Conservation (phyloP, 2,329 filamentous ascomycete species). For the Paecilomyces dactylethromorphus region DNA sequence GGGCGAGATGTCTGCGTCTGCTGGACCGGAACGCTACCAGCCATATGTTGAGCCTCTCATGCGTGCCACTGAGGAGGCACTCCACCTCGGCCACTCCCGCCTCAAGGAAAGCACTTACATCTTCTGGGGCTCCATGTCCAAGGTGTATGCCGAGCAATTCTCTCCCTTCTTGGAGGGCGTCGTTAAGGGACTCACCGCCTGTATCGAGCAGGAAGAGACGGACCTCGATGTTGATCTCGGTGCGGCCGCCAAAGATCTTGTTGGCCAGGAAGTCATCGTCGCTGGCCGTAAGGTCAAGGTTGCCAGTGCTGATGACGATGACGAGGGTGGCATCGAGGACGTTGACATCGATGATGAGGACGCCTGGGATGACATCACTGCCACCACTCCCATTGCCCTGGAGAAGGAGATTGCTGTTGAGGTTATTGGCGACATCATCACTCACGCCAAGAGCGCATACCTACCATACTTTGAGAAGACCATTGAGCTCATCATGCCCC, state of each 20-base stretch:
- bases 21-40: slow-evolving; percentile 80
- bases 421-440: slow-evolving; percentile 86
- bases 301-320: slow-evolving; percentile 57
- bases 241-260: slow-evolving; percentile 65
- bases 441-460: slow-evolving; percentile 72
- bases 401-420: slow-evolving; percentile 98
- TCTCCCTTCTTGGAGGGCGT: slow-evolving; percentile 41
- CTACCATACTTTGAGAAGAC: slow-evolving; percentile 85
- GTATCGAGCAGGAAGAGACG: slow-evolving; percentile 81
- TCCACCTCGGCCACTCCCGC: slow-evolving; percentile 80
- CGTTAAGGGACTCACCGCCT: slow-evolving; percentile 61
- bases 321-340: slow-evolving; percentile 55
- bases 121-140: slow-evolving; percentile 88
- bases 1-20: slow-evolving; percentile 84
- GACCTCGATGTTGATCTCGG: slow-evolving; percentile 71
- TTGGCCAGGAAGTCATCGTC: slow-evolving; percentile 69
- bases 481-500: slow-evolving; percentile 70
- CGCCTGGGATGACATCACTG: slow-evolving; percentile 75
- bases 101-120: slow-evolving; percentile 96
- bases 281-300: slow-evolving; percentile 83
- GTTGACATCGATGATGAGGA: slow-evolving; percentile 72
- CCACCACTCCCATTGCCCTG: slow-evolving; percentile 80
- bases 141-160: slow-evolving; percentile 73
- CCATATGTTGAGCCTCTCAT: slow-evolving; percentile 87
- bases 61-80: slow-evolving; percentile 83